Evolutionary conservation across 2,329 filamentous ascomycete species (phyloP).

Genomic region (Bipolaris victoriae): DNA sequence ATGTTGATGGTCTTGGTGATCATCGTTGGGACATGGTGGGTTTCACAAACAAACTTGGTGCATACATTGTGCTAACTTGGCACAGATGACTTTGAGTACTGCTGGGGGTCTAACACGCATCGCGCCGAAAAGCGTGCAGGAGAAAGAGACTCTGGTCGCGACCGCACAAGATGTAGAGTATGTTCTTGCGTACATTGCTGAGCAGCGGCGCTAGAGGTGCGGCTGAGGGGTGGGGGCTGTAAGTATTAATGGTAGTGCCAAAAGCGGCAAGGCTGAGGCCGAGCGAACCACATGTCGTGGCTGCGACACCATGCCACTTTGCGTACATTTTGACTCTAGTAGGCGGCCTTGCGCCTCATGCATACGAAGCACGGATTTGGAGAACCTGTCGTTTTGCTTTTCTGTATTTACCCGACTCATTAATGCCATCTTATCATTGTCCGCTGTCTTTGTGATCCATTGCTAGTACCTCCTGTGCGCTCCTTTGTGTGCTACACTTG

Average conservation of each 20-base stretch:
- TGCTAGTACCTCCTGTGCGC: slow-evolving; percentile 19
- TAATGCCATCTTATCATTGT: slow-evolving; percentile 8
- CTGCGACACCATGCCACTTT: slow-evolving; percentile 27
- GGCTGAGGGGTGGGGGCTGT: background rate
- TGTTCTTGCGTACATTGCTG: slow-evolving; percentile 22
- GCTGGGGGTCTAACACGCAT: slow-evolving; percentile 61
- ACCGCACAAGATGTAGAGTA: slow-evolving; percentile 30
- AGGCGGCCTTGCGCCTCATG: slow-evolving; percentile 35
- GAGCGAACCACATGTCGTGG: slow-evolving; percentile 21
- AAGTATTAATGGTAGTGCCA: background rate
- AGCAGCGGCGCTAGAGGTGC: slow-evolving; percentile 7
- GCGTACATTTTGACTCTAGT: slow-evolving; percentile 23
- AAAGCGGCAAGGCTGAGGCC: slow-evolving; percentile 5
- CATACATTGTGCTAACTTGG: slow-evolving; percentile 57
- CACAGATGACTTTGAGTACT: slow-evolving; percentile 71
- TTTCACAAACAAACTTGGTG: background rate
- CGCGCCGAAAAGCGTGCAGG: slow-evolving; percentile 58
- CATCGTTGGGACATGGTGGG: slow-evolving; percentile 71
- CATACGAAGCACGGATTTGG: slow-evolving; percentile 18
- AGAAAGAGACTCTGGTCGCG: slow-evolving; percentile 19
- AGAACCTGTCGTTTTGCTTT: slow-evolving; percentile 13
- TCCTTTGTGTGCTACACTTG: slow-evolving; percentile 8
- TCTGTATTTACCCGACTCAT: slow-evolving; percentile 10
- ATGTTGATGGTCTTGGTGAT: background rate
- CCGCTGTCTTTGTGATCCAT: slow-evolving; percentile 13